phyloP scores from a whole-genome alignment of 225 moss, liverwort and hornwort genomes.

The Neckera pumila region DNA sequence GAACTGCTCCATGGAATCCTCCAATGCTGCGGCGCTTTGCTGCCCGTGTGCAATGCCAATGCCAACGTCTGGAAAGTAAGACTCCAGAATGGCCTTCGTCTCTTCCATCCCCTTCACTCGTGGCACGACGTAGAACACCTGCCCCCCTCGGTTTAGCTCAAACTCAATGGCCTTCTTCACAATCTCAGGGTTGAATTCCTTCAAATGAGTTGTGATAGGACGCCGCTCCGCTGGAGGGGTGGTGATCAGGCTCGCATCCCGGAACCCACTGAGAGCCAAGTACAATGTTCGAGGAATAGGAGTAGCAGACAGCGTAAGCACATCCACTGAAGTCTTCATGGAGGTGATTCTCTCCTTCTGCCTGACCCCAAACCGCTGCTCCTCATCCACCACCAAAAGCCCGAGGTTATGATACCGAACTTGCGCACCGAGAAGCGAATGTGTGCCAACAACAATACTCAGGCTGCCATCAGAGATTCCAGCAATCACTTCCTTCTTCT shows the following conservation, averaged over 20 bases:
- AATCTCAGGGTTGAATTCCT: constrained; percentile 46
- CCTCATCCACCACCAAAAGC: constrained; percentile 82
- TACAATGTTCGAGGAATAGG: constrained; percentile 97
- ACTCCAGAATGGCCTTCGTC: constrained; percentile 42
- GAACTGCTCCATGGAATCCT: constrained; percentile 92
- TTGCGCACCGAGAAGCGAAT: constrained; percentile 75
- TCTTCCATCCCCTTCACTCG: constrained; percentile 67
- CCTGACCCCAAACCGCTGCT: constrained; percentile 88
- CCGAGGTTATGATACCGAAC: constrained; percentile 82
- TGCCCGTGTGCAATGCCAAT: constrained; percentile 84
- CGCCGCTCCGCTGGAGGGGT: constrained; percentile 89
- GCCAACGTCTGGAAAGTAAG: constrained; percentile 66
- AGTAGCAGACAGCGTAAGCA: constrained; percentile 84
- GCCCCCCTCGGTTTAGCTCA: constrained; percentile 75
- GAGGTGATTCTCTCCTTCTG: constrained; percentile 88
- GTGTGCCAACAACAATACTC: constrained; percentile 73
- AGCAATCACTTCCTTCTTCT: constrained; percentile 71
- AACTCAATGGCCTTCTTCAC: constrained; percentile 63
- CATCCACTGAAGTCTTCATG: constrained; percentile 82
- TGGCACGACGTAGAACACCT: constrained; percentile 93
- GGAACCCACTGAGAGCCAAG: constrained; percentile 83
- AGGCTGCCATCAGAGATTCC: constrained; percentile 81
- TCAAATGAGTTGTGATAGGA: constrained; percentile 73
- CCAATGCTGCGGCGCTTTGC: constrained; percentile 63
- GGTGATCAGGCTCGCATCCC: constrained; percentile 78